A percentile compares a stretch with the other conserved stretches of the same genome.
phyloP scores from a whole-genome alignment of 306 rosid species.

The Medicago truncatula region MtrunA17r5.0-ANR NC_053046.1:14381501-14382000 shows the following conservation, averaged over 20 bases:
- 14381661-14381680: background rate
- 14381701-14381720: no score
- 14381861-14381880: background rate
- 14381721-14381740: background rate
- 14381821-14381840: background rate
- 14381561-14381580: constrained; percentile 97
- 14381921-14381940: constrained; percentile 60
- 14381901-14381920: constrained; percentile 18
- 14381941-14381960: constrained; percentile 89
- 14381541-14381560: constrained; percentile 97
- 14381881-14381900: background rate
- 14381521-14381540: constrained; percentile 91
- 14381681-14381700: background rate
- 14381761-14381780: background rate
- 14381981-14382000: constrained; percentile 94
- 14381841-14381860: background rate
- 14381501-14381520: constrained; percentile 85
- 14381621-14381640: background rate
- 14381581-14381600: constrained; percentile 59
- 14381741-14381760: background rate
- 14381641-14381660: background rate
- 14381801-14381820: background rate
- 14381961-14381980: constrained; percentile 91
- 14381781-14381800: background rate
- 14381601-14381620: constrained; percentile 12